These are phyloP conservation scores for Scenedesmus sp. DNA, from an alignment of 163 green algal species.

Conservation along the genomic window DNA sequence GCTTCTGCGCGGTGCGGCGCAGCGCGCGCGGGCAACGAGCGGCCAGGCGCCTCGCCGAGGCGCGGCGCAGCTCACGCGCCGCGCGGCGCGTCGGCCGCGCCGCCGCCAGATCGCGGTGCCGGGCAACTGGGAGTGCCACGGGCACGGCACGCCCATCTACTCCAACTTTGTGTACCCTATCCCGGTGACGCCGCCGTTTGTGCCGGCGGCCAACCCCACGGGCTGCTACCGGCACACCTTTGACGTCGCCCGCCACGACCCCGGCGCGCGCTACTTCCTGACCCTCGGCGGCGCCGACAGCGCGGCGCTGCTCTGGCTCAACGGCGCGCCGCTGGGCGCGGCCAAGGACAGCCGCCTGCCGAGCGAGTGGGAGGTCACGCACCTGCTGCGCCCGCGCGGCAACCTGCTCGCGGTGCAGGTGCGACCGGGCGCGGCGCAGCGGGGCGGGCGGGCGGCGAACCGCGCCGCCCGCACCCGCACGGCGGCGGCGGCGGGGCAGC, in stretches of 20 bases:
- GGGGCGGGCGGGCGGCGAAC: too few species aligned
- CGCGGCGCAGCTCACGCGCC: neutral
- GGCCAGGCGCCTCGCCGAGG: neutral
- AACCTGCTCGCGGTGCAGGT: constrained; percentile 84
- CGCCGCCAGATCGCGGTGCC: constrained; percentile 84
- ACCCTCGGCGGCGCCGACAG: constrained; percentile 89
- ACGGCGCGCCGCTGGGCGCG: constrained; percentile 89
- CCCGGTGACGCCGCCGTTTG: constrained; percentile 79
- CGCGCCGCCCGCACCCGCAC: too few species aligned
- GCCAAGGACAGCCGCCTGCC: constrained; percentile 91
- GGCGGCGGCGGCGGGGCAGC: too few species aligned
- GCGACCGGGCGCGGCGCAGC: neutral
- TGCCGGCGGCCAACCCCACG: constrained; percentile 91
- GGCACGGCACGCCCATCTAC: constrained; percentile 90
- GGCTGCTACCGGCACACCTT: constrained; percentile 90
- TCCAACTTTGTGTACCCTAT: constrained; percentile 96
- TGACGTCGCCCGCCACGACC: constrained; percentile 6
- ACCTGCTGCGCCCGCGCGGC: constrained; percentile 49
- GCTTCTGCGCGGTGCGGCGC: neutral
- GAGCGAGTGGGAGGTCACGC: constrained; percentile 92
- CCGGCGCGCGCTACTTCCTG: constrained; percentile 63
- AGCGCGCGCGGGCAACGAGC: neutral
- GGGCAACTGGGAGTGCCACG: constrained; percentile 88
- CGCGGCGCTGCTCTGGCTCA: constrained; percentile 90
- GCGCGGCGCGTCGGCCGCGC: too few species aligned